Conservation (phyloP, 2,329 filamentous ascomycete genomes). For the Alternaria sp. region DNA sequence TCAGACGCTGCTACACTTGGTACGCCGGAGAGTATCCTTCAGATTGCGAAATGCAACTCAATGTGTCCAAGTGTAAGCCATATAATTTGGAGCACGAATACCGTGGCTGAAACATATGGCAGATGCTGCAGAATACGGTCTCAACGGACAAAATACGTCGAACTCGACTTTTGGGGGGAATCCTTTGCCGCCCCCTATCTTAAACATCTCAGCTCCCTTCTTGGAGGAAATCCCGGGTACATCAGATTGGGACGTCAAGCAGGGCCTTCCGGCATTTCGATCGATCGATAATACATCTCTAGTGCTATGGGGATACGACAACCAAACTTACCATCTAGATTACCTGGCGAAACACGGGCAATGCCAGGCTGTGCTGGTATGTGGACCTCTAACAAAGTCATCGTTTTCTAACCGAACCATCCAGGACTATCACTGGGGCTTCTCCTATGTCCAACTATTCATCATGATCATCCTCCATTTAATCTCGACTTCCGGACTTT, state of each 20-base stretch:
- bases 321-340: constrained; percentile 8
- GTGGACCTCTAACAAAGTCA: neutral
- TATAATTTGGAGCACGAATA: neutral
- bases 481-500: constrained; percentile 30
- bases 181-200: constrained; percentile 7
- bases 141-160: neutral
- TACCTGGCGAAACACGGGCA: constrained; percentile 15
- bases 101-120: neutral
- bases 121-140: constrained; percentile 6
- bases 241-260: no score
- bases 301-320: constrained; percentile 11
- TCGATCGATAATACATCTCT: neutral
- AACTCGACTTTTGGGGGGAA: constrained; percentile 16
- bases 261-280: neutral
- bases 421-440: constrained; percentile 38
- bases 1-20: neutral
- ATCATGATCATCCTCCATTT: constrained; percentile 23
- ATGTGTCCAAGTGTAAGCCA: neutral
- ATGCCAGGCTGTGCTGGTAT: constrained; percentile 24
- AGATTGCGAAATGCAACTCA: neutral
- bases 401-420: neutral
- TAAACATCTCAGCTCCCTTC: constrained; percentile 20
- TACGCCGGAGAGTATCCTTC: neutral
- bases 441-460: constrained; percentile 35
- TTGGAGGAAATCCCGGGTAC: neutral